Evolutionary conservation across 2,329 filamentous ascomycete species (phyloP).

Genomic region (Aspergillus pseudotamarii): DNA sequence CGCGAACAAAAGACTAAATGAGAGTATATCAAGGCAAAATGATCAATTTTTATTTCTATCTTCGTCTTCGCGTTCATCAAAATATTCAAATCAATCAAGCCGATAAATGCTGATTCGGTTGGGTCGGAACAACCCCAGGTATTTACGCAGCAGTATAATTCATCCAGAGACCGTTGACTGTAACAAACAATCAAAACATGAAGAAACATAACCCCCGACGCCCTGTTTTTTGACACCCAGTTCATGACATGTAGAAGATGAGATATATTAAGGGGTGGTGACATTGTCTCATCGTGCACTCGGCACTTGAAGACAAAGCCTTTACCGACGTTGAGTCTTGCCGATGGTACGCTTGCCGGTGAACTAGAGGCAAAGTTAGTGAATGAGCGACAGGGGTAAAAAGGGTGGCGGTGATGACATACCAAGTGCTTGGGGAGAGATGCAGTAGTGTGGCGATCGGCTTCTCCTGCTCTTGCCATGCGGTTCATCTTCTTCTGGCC

Average conservation of each 20-base stretch:
- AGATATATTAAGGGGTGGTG: constrained; percentile 22
- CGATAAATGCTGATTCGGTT: not conserved
- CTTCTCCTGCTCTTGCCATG: constrained; percentile 95
- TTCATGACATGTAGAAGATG: constrained; percentile 14
- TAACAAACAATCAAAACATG: constrained; percentile 2
- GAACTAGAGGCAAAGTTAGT: constrained; percentile 56
- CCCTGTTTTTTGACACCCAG: constrained; percentile 14
- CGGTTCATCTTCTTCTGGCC: constrained; percentile 98
- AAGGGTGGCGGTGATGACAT: constrained; percentile 45
- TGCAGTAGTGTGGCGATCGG: constrained; percentile 83
- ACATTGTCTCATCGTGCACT: constrained; percentile 30
- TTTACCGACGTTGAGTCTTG: constrained; percentile 65
- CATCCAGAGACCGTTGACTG: constrained; percentile 13
- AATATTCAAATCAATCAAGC: constrained; percentile 2
- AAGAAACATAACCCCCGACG: constrained; percentile 14
- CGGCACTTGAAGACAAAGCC: constrained; percentile 9
- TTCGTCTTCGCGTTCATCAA: constrained; percentile 6
- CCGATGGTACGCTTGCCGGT: constrained; percentile 92
- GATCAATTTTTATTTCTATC: constrained; percentile 1
- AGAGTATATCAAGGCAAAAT: not conserved
- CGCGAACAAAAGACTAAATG: not conserved
- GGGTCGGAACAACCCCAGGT: constrained; percentile 9
- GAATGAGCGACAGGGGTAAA: constrained; percentile 8
- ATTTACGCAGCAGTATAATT: constrained; percentile 14
- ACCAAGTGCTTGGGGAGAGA: constrained; percentile 89